Evolutionary conservation across 805 yeast genomes (phyloP), one percentile per base, ranked within the genome.

Genomic region (Ogataea trehaloabstinens): DNA sequence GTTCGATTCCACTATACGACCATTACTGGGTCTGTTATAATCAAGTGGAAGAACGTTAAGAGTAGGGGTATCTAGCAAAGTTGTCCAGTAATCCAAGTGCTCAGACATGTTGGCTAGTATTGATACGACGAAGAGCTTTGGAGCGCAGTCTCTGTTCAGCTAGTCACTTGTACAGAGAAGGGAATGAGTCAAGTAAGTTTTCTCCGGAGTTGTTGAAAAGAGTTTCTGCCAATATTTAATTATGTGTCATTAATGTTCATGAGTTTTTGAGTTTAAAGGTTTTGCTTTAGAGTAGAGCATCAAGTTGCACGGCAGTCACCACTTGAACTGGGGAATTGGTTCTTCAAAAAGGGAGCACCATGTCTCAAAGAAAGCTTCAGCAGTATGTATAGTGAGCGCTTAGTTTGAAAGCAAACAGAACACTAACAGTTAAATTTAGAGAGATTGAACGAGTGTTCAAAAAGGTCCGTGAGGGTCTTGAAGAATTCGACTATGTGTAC

Each of bases 401-500:
- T n/a, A n/a, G n/a, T n/a, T n/a, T n/a, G n/a, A n/a, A n/a, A n/a
- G n/a, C n/a, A n/a, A n/a, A n/a, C n/a, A n/a, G n/a, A n/a, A n/a
- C n/a, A n/a, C n/a, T n/a, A n/a, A n/a, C n/a, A 27, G 10, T 15
- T 15, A 12, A 27, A 8, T 25, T 16, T 22, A 65, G 65, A 64
- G 97, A 91, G 70, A 87, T 93, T 59, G 99, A 91, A 66, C 86
- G 90, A 58, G 88, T 90, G 55, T 76, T 85, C 66, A 88, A 88
- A 63, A 88, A 93, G 64, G 95, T 93, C 38, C 78, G 81, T 41
- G 99, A 91, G 68, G 99, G 99, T 7, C 74, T 91, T 30, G 80
- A 76, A 38, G 84, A 80, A 44, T 91, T 91, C 56, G 96, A 91
- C 56, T 81, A 75, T 38, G 79, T 87, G 24, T 85, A 91, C 56